These are phyloP conservation scores for Pythium utonaiense DNA, from an alignment of 352 stramenopile species.

Conservation along the genomic window DNA sequence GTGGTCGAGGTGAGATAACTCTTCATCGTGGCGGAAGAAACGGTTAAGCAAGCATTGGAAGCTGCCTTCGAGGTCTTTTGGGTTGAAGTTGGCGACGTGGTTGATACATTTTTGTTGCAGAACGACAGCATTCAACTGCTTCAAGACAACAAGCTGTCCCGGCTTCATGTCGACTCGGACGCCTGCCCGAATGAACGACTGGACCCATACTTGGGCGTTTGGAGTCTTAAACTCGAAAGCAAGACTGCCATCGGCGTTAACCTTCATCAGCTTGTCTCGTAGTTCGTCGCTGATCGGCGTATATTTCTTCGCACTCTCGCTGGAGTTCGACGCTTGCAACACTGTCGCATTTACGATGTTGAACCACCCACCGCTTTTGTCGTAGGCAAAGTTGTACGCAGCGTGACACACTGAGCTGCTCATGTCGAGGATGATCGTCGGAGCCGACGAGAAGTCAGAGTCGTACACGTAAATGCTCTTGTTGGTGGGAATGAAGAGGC, in stretches of 20 bases:
- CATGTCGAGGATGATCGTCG: constrained; percentile 56
- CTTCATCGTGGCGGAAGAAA: constrained; percentile 47
- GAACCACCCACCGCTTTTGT: constrained; percentile 48
- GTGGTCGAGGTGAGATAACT: constrained; percentile 33
- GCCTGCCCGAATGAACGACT: constrained; percentile 41
- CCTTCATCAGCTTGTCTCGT: constrained; percentile 35
- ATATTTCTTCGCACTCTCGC: constrained; percentile 24
- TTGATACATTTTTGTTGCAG: constrained; percentile 64
- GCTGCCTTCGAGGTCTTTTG: constrained; percentile 61
- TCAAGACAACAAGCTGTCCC: constrained; percentile 53
- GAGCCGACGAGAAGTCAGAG: constrained; percentile 29
- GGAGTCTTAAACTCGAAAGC: constrained; percentile 56
- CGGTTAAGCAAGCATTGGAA: constrained; percentile 67
- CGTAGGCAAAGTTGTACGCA: constrained; percentile 41
- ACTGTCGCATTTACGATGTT: constrained; percentile 49
- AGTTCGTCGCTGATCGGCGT: constrained; percentile 29
- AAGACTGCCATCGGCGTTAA: constrained; percentile 27
- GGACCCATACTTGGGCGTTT: constrained; percentile 52
- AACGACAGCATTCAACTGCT: constrained; percentile 47
- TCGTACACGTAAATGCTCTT: constrained; percentile 70
- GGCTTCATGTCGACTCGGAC: constrained; percentile 48
- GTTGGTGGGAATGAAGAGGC: constrained; percentile 43
- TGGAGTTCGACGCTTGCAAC: constrained; percentile 17
- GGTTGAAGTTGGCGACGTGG: constrained; percentile 51
- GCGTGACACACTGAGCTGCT: constrained; percentile 36